These are phyloP conservation scores for Rhizopogon vesiculosus DNA, from an alignment of 768 basidiomycete genomes.

Conservation along the genomic window DNA sequence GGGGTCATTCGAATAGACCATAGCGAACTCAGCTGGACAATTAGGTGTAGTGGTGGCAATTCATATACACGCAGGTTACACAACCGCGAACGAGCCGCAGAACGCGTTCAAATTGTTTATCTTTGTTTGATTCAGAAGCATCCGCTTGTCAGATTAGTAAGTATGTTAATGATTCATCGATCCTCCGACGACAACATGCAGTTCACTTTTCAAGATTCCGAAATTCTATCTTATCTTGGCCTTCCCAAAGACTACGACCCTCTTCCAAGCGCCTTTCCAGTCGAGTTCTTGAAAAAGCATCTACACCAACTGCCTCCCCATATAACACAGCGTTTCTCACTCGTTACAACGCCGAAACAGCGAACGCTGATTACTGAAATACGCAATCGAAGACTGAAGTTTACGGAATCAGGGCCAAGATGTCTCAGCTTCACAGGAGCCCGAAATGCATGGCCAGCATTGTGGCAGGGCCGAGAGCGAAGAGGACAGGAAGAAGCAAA, in stretches of 20 bases:
- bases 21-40: not conserved
- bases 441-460: constrained; percentile 53
- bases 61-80: not conserved
- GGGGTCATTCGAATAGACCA: not conserved
- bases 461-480: constrained; percentile 59
- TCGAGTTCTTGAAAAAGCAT: constrained; percentile 60
- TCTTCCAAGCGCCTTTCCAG: constrained; percentile 50
- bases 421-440: constrained; percentile 54
- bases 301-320: constrained; percentile 65
- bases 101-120: constrained; percentile 14
- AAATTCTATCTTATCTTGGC: constrained; percentile 47
- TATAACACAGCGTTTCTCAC: constrained; percentile 41
- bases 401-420: constrained; percentile 47
- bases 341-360: constrained; percentile 51
- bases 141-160: not conserved
- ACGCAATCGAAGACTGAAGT: constrained; percentile 69
- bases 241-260: constrained; percentile 57
- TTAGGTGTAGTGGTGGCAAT: not conserved
- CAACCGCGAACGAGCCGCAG: no score
- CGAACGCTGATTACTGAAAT: constrained; percentile 60
- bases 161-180: not conserved
- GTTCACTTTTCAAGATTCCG: constrained; percentile 13
- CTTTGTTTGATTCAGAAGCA: constrained; percentile 9
- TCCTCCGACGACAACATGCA: constrained; percentile 5
- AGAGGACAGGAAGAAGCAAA: constrained; percentile 46